phyloP scores from a whole-genome alignment of 768 basidiomycete genomes.

The Calocybe gangraenosa region DNA sequence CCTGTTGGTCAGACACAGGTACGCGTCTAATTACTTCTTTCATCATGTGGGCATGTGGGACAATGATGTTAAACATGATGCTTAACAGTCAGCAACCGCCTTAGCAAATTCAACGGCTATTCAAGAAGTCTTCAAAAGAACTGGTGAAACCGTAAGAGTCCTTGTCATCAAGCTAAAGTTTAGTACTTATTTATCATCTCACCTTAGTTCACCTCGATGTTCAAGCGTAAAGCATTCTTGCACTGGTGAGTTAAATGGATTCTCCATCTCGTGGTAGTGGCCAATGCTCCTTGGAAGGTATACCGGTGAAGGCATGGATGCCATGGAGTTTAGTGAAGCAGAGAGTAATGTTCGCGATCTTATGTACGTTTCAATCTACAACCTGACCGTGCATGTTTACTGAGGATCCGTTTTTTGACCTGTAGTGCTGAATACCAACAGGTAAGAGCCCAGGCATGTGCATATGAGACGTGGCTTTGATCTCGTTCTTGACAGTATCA shows the following conservation, averaged over 20 bases:
- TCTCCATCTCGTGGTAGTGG: background rate
- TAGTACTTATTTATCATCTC: background rate
- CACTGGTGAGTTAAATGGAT: conserved; percentile 52
- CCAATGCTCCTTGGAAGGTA: conserved; percentile 40
- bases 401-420: background rate
- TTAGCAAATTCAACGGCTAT: conserved; percentile 79
- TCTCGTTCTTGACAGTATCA: conserved; percentile 42
- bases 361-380: conserved; percentile 49
- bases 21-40: too few species aligned
- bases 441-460: conserved; percentile 29
- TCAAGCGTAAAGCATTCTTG: conserved; percentile 78
- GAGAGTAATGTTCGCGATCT: conserved; percentile 80
- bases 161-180: background rate
- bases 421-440: conserved; percentile 86
- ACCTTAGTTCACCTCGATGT: conserved; percentile 80
- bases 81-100: conserved; percentile 56
- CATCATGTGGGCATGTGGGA: background rate
- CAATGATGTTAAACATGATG: background rate
- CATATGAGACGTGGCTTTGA: background rate
- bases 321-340: conserved; percentile 82
- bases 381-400: background rate
- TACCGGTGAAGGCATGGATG: conserved; percentile 88
- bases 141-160: conserved; percentile 47
- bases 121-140: conserved; percentile 83
- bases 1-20: conserved; percentile 76